Evolutionary conservation across 177 flowering plant species (phyloP).

Genomic region (Tripterygium wilfordii): DNA sequence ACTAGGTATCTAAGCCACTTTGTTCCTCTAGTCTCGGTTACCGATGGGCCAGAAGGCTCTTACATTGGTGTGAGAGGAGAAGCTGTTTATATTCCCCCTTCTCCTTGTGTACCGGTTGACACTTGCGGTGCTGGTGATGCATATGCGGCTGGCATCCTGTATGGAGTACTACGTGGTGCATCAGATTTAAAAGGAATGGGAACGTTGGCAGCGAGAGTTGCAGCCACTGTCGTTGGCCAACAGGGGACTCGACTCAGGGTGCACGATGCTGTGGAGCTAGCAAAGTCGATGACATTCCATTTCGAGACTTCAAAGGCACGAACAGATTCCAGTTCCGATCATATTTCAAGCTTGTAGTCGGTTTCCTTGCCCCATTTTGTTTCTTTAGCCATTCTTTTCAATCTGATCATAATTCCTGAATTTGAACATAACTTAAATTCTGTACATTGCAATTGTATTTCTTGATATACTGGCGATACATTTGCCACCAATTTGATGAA

Average conservation of each 20-base stretch:
- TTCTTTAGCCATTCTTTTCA: no score
- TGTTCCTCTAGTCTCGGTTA: constrained; percentile 84
- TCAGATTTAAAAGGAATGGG: constrained; percentile 84
- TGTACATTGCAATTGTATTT: no score
- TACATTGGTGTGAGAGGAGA: constrained; percentile 92
- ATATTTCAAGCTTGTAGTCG: constrained; percentile 46
- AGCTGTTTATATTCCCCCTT: constrained; percentile 79
- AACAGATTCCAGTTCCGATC: constrained; percentile 47
- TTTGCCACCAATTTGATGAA: no score
- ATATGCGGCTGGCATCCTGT: constrained; percentile 88
- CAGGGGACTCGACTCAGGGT: constrained; percentile 90
- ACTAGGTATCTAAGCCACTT: constrained; percentile 85
- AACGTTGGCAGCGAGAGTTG: constrained; percentile 70
- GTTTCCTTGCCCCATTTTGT: no score
- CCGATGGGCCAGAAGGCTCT: constrained; percentile 88
- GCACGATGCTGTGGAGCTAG: constrained; percentile 63
- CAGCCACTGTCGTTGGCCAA: constrained; percentile 86
- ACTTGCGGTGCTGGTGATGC: constrained; percentile 99
- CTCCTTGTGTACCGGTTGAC: constrained; percentile 76
- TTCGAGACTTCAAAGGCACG: constrained; percentile 24
- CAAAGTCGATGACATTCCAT: constrained; percentile 50
- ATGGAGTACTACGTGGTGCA: constrained; percentile 61
- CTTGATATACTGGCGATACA: no score
- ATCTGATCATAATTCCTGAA: no score
- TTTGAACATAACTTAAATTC: no score